Conservation (phyloP, 257 asterid genomes). For the Solanum rostratum region DNA sequence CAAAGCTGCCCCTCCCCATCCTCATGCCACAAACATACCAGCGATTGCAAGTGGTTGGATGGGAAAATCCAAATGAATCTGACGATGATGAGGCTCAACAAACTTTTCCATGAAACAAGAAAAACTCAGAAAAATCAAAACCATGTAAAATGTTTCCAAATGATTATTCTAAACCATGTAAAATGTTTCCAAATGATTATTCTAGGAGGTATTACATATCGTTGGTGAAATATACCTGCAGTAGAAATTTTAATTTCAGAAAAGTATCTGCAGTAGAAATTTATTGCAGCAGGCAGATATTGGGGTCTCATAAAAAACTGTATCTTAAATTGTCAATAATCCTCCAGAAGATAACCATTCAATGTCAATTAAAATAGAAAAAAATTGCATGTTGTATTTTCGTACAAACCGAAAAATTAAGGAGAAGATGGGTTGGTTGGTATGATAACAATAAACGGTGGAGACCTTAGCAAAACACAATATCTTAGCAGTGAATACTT, state of each 20-base stretch:
- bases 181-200: neutral
- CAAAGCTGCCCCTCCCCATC: neutral
- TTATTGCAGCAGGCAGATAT: neutral
- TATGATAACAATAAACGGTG: neutral
- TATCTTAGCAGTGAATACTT: neutral
- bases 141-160: neutral
- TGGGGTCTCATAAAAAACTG: neutral
- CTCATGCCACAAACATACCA: neutral
- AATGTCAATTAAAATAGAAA: neutral
- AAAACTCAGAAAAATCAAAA: neutral
- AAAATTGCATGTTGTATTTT: neutral
- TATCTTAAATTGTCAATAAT: neutral
- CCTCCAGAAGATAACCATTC: neutral
- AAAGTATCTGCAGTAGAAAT: neutral
- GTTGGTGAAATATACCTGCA: neutral
- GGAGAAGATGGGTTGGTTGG: neutral
- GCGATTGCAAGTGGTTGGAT: neutral
- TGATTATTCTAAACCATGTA: neutral
- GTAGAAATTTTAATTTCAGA: neutral
- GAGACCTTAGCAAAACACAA: neutral
- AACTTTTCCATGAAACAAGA: neutral
- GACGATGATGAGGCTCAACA: neutral
- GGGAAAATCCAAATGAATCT: neutral
- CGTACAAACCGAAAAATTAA: neutral
- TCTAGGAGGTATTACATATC: neutral